Percentiles rank a stretch among this genome's conserved stretches.
phyloP scores from a whole-genome alignment of 495 filamentous ascomycete species.

The Entonaema liquescens region DNA sequence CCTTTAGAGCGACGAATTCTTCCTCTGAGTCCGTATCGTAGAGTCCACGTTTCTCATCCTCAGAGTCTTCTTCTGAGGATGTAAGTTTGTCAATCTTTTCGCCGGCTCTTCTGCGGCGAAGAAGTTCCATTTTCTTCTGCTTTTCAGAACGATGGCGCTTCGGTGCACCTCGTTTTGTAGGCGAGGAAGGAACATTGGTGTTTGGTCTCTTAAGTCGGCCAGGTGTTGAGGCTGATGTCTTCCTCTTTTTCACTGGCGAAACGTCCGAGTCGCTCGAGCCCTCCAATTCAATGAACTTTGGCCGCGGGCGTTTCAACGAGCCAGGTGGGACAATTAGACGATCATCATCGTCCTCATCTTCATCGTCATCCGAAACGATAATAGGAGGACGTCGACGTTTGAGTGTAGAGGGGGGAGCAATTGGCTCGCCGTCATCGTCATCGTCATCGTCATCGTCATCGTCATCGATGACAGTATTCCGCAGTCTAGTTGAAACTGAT shows the following conservation, averaged over 20 bases:
- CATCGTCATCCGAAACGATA: constrained; percentile 15
- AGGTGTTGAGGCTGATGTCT: constrained; percentile 29
- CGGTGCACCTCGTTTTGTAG: constrained; percentile 26
- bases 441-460: constrained; percentile 28
- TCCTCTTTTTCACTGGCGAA: constrained; percentile 39
- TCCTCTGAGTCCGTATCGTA: constrained; percentile 57
- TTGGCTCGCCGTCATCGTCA: constrained; percentile 13
- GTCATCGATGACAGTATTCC: constrained; percentile 20
- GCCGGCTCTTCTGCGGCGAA: constrained; percentile 67
- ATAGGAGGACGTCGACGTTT: constrained; percentile 29
- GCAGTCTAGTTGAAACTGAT: constrained; percentile 39
- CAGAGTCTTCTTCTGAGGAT: constrained; percentile 44
- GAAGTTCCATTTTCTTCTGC: constrained; percentile 58
- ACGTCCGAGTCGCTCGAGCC: constrained; percentile 36
- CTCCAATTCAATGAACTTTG: constrained; percentile 18
- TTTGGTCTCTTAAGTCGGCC: constrained; percentile 29
- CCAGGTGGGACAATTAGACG: constrained; percentile 34
- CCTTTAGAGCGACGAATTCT: constrained; percentile 45
- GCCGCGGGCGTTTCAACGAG: constrained; percentile 15
- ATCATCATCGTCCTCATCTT: constrained; percentile 45
- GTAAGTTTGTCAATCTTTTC: constrained; percentile 56
- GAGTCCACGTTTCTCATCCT: constrained; percentile 48
- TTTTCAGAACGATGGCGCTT: constrained; percentile 40
- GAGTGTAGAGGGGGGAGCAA: constrained; percentile 13
- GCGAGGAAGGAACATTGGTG: constrained; percentile 21